Evolutionary conservation across 192 early-diverging fungal genomes (phyloP).

Genomic region (Phlyctochytrium arcticum): DNA sequence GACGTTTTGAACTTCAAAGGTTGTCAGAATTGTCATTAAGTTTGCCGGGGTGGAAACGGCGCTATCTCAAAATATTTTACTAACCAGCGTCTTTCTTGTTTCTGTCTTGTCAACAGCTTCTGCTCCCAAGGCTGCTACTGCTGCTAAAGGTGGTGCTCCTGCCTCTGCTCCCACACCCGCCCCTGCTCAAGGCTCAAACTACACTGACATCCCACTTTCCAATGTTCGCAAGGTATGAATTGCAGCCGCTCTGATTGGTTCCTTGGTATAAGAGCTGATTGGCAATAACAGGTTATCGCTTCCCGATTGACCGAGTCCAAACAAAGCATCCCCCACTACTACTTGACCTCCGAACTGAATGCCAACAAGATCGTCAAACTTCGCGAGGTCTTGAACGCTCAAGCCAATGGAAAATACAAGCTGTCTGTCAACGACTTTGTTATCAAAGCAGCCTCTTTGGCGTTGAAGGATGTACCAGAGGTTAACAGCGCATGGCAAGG

Average conservation of each 20-base stretch:
- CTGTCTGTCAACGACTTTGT: constrained; percentile 98
- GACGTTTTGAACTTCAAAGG: constrained; percentile 73
- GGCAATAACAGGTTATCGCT: constrained; percentile 44
- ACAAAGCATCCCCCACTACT: constrained; percentile 55
- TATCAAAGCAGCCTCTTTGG: constrained; percentile 88
- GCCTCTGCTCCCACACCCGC: constrained; percentile 7
- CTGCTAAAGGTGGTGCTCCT: constrained; percentile 24
- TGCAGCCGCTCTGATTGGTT: not conserved
- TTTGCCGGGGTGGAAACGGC: not conserved
- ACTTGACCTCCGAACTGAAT: constrained; percentile 74
- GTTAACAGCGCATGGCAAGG: constrained; percentile 88
- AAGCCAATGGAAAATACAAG: constrained; percentile 87
- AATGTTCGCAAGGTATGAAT: constrained; percentile 41
- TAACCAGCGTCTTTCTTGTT: not conserved
- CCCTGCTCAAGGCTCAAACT: constrained; percentile 4
- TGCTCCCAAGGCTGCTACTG: constrained; percentile 7
- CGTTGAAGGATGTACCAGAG: constrained; percentile 87
- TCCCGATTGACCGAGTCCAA: constrained; percentile 51
- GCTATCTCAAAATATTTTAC: too few species aligned
- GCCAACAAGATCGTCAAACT: constrained; percentile 78
- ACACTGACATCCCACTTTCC: constrained; percentile 42
- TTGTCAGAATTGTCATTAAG: too few species aligned
- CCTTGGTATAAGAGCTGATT: not conserved
- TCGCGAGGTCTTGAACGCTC: constrained; percentile 82
- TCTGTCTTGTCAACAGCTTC: too few species aligned